Evolutionary conservation across 768 basidiomycete species (phyloP), one percentile per base, ranked within the genome.

Genomic region (Nidularia sp.): DNA sequence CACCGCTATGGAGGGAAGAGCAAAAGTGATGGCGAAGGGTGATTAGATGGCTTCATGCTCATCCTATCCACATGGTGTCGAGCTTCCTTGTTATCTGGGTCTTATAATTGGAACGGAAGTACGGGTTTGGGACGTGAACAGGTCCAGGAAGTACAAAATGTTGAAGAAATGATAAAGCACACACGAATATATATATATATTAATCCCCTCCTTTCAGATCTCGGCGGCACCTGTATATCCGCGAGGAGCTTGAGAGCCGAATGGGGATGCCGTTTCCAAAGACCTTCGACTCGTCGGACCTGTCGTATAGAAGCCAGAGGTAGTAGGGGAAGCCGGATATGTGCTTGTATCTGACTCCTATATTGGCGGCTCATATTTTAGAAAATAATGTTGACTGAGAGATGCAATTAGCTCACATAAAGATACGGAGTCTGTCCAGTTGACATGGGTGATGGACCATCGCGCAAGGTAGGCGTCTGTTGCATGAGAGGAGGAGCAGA

Each of bases 211-310:
- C 31, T 10, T 47, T 67, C 51, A 71, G 48, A 71, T 53, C 50
- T 71, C 70, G 13, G 70, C 59, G 34, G 62, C 67, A 34, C 67
- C 69, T 35, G 60, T 62, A 49, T 69, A 72, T 9, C 64, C 61
- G 8, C 61, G 44, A 29, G 44, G 58, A 3, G 64, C 33, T 33
- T 15, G 53, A 50, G 39, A 36, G 41, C 15, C 53, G 36, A 60
- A 32, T 48, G 35, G 55, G 43, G 53, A 62, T 18, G 48, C 50
- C 33, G 67, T 71, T 39, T 72, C 71, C 52, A 69, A 48, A 1
- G 70, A 71, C 42, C 57, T 56, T 29, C 65, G 62, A n/a, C 39
- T 41, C 12, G 54, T 57, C 5, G 61, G 63, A 31, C 53, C 49
- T 13, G 65, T 69, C 8, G 68, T 69, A 48, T 66, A 68, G 33